phyloP scores from a whole-genome alignment of 2,329 filamentous ascomycete genomes.

The Talaromyces sp. region DNA sequence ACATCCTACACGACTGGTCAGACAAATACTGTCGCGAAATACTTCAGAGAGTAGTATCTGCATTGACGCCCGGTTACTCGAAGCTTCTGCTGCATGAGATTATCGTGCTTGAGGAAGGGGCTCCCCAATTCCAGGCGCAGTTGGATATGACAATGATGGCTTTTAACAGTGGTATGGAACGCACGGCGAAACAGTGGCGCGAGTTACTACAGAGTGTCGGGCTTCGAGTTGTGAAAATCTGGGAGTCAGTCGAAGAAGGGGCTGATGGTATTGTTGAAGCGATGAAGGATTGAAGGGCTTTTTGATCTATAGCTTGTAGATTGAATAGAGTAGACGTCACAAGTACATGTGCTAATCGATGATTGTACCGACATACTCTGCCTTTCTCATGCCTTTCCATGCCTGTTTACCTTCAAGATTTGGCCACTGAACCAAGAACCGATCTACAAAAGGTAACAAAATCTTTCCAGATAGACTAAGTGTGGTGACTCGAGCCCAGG shows the following conservation, averaged over 20 bases:
- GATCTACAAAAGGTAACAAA: conserved; percentile 67
- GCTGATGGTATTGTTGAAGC: conserved; percentile 5
- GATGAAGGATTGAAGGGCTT: neutral
- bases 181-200: neutral
- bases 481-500: conserved; percentile 78
- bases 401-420: conserved; percentile 51
- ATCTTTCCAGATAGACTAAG: conserved; percentile 82
- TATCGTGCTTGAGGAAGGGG: conserved; percentile 36
- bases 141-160: conserved; percentile 15
- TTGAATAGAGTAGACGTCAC: neutral
- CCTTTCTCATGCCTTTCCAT: conserved; percentile 38
- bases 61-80: conserved; percentile 32
- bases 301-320: neutral
- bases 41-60: conserved; percentile 27
- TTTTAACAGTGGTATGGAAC: neutral
- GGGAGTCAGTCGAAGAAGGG: conserved; percentile 2
- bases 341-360: conserved; percentile 26
- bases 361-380: conserved; percentile 39
- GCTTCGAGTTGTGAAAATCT: conserved; percentile 26
- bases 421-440: conserved; percentile 79
- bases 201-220: conserved; percentile 16
- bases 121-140: conserved; percentile 20
- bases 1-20: conserved; percentile 25
- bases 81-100: conserved; percentile 45
- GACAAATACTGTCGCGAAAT: conserved; percentile 22